Base-by-base conservation (phyloP, 768 basidiomycete genomes). In the Boletus bicolor region DNA sequence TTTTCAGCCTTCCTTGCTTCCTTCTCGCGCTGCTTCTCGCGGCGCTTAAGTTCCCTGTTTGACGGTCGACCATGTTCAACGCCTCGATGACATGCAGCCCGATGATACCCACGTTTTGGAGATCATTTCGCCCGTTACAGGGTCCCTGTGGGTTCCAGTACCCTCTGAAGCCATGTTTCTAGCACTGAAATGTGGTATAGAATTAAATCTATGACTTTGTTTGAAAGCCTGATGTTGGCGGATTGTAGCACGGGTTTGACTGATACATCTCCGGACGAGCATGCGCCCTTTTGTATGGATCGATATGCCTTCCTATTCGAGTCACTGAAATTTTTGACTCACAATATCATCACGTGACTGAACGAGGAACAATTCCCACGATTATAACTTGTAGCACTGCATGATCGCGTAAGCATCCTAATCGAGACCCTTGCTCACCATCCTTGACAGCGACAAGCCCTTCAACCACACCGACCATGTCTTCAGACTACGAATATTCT, bases 101-200 rank as follows among this genome's bases (percentile, higher is more conserved):
- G 49, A 47, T 19, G 26, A 42, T 19, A 81, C 86, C 56, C 51
- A 96, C 96, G 82, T 82, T 84, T 99, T 99, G 76, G 93, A 97
- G 67, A 99, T 86, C 87, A 97, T 81, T 74, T 98, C 95, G 36
- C 94, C 95, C 0, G 96, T 97, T 59, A 93, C 82, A 41, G 89
- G 89, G 71, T 93, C 91, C 79, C 84, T 86, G 69, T 81, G 82
- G 15, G 61, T 58, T 47, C 35, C 72, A 7, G 69, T 55, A 17
- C 59, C 53, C 37, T 77, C 77, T 38, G 75, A 47, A 2, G 76
- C 71, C 79, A 80, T 80, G 3, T 35, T 72, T 64, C 64, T 60
- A 43, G 53, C 8, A 3, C 0, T 15, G 2, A 55, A 15, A 7
- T 38, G 51, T 53, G 58, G 53, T 64, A 51, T 53, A 39, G 30